Evolutionary conservation across 2,329 filamentous ascomycete genomes (phyloP), one percentile per base, ranked within the genome.

Genomic region (Aspergillus sp.): DNA sequence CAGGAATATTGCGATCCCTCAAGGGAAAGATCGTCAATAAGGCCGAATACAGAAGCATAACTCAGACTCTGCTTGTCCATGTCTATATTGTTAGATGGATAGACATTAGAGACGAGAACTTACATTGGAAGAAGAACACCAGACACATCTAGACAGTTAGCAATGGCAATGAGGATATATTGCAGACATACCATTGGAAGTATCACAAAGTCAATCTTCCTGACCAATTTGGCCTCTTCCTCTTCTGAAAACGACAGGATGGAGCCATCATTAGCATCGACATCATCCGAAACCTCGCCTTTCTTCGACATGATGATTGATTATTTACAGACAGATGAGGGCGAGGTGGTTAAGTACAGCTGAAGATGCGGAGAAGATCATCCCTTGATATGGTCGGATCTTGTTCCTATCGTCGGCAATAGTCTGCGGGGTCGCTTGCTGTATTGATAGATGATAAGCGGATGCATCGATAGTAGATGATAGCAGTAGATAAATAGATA

Each of bases 1-100:
- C 74, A 77, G 1, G 72, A 74, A 53, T 72, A 77, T 41, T 77
- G 64, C 4, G 54, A 55, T 27, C 66, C 66, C 1, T 65, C 65
- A 46, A 77, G 58, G 0, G 68, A 52, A 7, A 77, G 60, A 42
- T 76, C 73, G 1, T 64, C 64, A 28, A 71, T 66, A 1, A 77
- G 59, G 4, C 72, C 73, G 46, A 55, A 56, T 2, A 56, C 51
- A 0, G 39, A 72, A 71, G 27, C 73, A 52, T 76, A 77, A 47
- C 65, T 72, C 1, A 77, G 59, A 42, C 66, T 71, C 39, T 76
- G 72, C 37, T 57, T 57, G 40, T 57, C 54, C 5, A 55, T 53
- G 73, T 76, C 58, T 76, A 69, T 7, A 74, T 54, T 11, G 10
- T 28, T 36, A 36, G 34, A 6, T 8, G 34, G 5, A 10, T 27